Percentiles rank a stretch among this genome's conserved stretches.
Conservation (phyloP, 441 rosid genomes). For the Kokia cookei region DNA sequence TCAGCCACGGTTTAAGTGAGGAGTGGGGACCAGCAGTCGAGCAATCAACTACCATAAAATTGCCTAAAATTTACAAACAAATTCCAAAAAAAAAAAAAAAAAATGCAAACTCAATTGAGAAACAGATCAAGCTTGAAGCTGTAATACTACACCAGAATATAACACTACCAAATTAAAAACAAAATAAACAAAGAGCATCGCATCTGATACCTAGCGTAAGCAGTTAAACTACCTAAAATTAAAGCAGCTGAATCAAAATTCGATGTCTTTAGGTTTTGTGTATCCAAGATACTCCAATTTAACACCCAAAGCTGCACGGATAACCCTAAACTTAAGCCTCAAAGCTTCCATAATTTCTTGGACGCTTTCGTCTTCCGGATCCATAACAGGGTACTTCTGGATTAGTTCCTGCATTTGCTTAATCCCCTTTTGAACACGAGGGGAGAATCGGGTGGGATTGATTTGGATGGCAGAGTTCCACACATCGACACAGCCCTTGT, state of each 20-base stretch:
- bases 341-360: slow-evolving; percentile 56
- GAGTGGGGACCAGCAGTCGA: slow-evolving; percentile 1
- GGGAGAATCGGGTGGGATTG: slow-evolving; percentile 43
- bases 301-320: slow-evolving; percentile 58
- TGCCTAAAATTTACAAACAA: not conserved
- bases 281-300: slow-evolving; percentile 60
- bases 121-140: not conserved
- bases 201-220: not conserved
- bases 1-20: not conserved
- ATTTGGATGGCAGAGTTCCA: slow-evolving; percentile 57
- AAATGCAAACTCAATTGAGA: not conserved
- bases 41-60: not conserved
- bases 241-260: slow-evolving; percentile 37
- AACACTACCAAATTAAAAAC: not conserved
- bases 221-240: not conserved
- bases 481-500: slow-evolving; percentile 62
- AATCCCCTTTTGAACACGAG: slow-evolving; percentile 50
- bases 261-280: slow-evolving; percentile 46
- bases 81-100: not conserved
- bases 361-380: slow-evolving; percentile 63
- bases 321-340: slow-evolving; percentile 63
- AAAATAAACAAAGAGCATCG: not conserved
- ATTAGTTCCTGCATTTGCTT: slow-evolving; percentile 54
- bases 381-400: slow-evolving; percentile 48
- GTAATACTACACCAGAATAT: not conserved